Evolutionary conservation across 257 asterid genomes (phyloP), one percentile per base, ranked within the genome.

Genomic region (Fraxinus americana): DNA sequence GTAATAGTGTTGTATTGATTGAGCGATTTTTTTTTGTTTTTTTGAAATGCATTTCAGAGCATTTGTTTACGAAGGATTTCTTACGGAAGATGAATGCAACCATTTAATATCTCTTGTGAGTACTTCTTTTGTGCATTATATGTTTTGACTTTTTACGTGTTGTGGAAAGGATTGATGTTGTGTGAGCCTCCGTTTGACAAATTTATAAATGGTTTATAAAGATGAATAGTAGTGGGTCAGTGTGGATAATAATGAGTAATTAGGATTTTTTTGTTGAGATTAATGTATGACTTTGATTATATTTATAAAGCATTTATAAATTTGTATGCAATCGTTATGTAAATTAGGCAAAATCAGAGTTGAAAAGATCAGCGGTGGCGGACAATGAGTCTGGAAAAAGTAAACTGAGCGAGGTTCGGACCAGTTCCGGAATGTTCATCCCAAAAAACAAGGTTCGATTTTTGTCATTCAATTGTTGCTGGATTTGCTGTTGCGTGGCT

Each of bases 361-460:
- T 95, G 90, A 95, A 91, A 89, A 89, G 98, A 84, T 95, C 99
- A 19, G 88, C 89, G 8, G 98, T 95, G 79, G 98, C 98, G 4
- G 98, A 95, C 80, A 88, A 88, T 86, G 81, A 77, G 36, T 92
- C 99, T 41, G 98, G 99, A 54, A 75, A 88, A 83, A 87, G 93
- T 80, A 89, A 83, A 80, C 89, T 86, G 25, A 93, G 98, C 72
- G 94, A 90, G 85, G 97, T 89, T 67, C 92, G 98, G 86, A 95
- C 98, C 66, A 93, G 99, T 91, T 93, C 99, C 19, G 99, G 98
- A 71, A 95, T 91, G 98, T 95, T 95, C 70, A 95, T 95, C 66
- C 19, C 79, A 27, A 95, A 91, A 83, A 97, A 50, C 70, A 93
- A 91, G 99, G 99, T 95, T 77, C 43, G 92, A 32, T 67, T 77